phyloP scores from a whole-genome alignment of 768 basidiomycete species.

The Lentinula raphanica region DNA sequence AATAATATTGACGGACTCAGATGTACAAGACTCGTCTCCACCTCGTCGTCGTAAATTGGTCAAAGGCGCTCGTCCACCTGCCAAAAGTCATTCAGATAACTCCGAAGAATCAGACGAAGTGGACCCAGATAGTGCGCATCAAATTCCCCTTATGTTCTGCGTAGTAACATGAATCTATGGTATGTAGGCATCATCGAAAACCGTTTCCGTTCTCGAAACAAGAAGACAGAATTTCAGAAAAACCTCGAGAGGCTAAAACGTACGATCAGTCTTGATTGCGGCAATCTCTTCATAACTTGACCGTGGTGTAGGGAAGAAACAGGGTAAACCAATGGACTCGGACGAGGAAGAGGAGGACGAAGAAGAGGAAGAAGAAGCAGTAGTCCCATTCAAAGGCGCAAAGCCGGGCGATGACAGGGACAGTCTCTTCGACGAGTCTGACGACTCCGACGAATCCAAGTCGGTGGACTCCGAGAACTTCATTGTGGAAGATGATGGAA shows the following conservation, averaged over 20 bases:
- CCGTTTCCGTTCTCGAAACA: slow-evolving; percentile 58
- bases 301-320: slow-evolving; percentile 44
- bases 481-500: slow-evolving; percentile 66
- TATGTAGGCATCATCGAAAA: slow-evolving; percentile 53
- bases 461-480: slow-evolving; percentile 25
- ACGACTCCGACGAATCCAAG: slow-evolving; percentile 32
- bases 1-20: slow-evolving; percentile 1
- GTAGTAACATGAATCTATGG: background rate
- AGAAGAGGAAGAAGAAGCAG: slow-evolving; percentile 19
- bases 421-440: slow-evolving; percentile 32
- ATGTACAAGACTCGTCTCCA: slow-evolving; percentile 31
- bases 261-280: slow-evolving; percentile 19
- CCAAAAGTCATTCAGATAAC: slow-evolving; percentile 35
- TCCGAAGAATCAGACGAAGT: slow-evolving; percentile 44
- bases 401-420: slow-evolving; percentile 33
- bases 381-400: slow-evolving; percentile 41
- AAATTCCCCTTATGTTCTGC: background rate
- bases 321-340: slow-evolving; percentile 27
- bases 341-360: slow-evolving; percentile 21
- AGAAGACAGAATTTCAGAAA: slow-evolving; percentile 54
- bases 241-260: slow-evolving; percentile 65
- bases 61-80: slow-evolving; percentile 39
- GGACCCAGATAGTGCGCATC: slow-evolving; percentile 46
- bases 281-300: slow-evolving; percentile 4
- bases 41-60: slow-evolving; percentile 34